Percentiles rank a stretch among this genome's conserved stretches.
Conservation (phyloP, 2,329 filamentous ascomycete genomes). For the Fusarium foetens region DNA sequence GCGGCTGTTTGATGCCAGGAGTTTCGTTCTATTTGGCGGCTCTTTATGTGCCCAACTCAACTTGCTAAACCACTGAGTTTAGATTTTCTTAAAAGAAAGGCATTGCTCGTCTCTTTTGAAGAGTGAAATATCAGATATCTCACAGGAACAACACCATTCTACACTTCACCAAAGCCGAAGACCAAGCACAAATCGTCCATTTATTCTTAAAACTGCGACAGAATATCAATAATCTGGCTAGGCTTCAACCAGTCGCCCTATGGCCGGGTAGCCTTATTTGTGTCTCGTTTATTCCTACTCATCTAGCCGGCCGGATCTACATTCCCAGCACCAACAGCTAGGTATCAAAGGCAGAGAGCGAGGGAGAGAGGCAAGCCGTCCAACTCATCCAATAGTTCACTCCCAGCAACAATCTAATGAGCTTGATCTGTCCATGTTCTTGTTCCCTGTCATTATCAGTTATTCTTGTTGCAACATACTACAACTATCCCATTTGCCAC, state of each 20-base stretch:
- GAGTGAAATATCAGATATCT: background rate
- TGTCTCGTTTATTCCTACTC: background rate
- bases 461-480: slow-evolving; percentile 3
- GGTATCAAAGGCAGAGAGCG: background rate
- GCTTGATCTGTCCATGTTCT: background rate
- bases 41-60: background rate
- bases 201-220: background rate
- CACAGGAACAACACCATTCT: background rate
- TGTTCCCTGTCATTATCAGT: slow-evolving; percentile 9
- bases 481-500: slow-evolving; percentile 29
- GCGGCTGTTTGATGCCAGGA: background rate
- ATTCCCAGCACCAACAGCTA: background rate
- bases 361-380: background rate
- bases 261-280: background rate
- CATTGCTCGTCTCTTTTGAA: background rate
- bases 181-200: background rate
- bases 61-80: background rate
- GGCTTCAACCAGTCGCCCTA: background rate
- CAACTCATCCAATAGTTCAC: background rate
- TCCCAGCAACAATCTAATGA: background rate
- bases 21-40: background rate
- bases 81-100: background rate
- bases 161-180: background rate
- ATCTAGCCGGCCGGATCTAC: slow-evolving; percentile 4
- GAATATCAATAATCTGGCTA: background rate